Evolutionary conservation across 2,329 filamentous ascomycete species (phyloP).

Genomic region (Cylindrodendrum hubeiense): DNA sequence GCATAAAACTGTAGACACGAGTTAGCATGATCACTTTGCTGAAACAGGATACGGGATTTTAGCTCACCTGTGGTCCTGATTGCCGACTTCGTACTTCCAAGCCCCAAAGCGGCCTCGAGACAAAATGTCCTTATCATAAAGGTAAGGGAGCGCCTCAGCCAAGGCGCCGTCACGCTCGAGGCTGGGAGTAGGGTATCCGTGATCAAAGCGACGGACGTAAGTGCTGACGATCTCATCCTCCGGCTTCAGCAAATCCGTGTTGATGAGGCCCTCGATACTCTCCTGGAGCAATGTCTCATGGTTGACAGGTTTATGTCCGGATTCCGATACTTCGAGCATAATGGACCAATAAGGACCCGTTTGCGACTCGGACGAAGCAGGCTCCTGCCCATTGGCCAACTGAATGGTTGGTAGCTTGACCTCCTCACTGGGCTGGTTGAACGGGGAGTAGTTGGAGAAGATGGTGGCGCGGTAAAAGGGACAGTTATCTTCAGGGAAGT

Average conservation of each 20-base stretch:
- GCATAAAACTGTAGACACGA: slow-evolving; percentile 74
- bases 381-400: slow-evolving; percentile 86
- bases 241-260: slow-evolving; percentile 94
- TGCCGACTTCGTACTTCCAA: slow-evolving; percentile 97
- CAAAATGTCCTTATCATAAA: slow-evolving; percentile 91
- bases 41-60: not conserved
- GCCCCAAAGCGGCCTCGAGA: slow-evolving; percentile 97
- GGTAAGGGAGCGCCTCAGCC: slow-evolving; percentile 90
- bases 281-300: slow-evolving; percentile 86
- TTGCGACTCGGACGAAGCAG: slow-evolving; percentile 77
- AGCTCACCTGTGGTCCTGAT: slow-evolving; percentile 87
- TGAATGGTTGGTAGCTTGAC: slow-evolving; percentile 89
- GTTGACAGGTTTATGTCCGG: slow-evolving; percentile 93
- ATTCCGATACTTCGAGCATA: slow-evolving; percentile 99
- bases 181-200: slow-evolving; percentile 95
- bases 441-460: slow-evolving; percentile 99
- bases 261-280: slow-evolving; percentile 94
- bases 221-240: slow-evolving; percentile 96
- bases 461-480: slow-evolving; percentile 99
- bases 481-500: slow-evolving; percentile 99
- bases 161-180: slow-evolving; percentile 96
- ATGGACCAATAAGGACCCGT: slow-evolving; percentile 99
- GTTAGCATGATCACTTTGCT: not conserved
- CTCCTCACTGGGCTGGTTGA: slow-evolving; percentile 90
- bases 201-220: slow-evolving; percentile 97